Base-by-base conservation (phyloP, 129 eudicot species). In the Saposhnikovia divaricata region DNA sequence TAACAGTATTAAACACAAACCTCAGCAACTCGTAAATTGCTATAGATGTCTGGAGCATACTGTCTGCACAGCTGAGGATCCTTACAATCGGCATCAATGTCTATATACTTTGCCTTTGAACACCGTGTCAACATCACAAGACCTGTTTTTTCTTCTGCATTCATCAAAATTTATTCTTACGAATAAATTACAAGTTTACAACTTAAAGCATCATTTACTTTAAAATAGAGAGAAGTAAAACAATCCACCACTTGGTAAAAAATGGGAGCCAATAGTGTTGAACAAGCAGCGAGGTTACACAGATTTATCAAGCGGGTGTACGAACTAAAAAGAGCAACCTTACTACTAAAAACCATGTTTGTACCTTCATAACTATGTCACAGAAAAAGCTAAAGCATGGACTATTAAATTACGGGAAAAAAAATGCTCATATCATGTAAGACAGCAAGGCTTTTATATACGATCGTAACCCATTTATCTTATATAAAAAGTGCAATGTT, bases 61-160 rank as follows among this genome's bases (percentile, higher is more conserved):
- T 82, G 78, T 82, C 95, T 85, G 87, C 97, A 92, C 85, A 88
- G 53, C 42, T 45, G 90, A 73, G 91, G 90, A 87, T 92, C 97
- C 80, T 79, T 89, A 23, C 85, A 51, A 78, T 89, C 88, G 19
- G 86, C 80, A 83, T 92, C 97, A 71, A 92, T 92, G 74, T 92
- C 85, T 15, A 34, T 80, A 50, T 86, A 51, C n/a, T 80, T 86
- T 45, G 81, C 82, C 77, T 79, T 28, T n/a, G 76, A 80, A 12
- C 80, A 81, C 45, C 37, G 61, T 45, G 42, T 77, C 27, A 61
- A 63, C 81, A 74, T 84, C 82, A 65, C 86, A 61, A 57, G 74
- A 59, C 77, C 53, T 73, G 34, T n/a, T 63, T 80, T 85, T 50
- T 81, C 88, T 78, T 74, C 88, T 75, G 83, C 69, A 78, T 51